Evolutionary conservation across 139 green algal genomes (phyloP), one percentile per base, ranked within the genome.

Genomic region (Chlorella sp.): DNA sequence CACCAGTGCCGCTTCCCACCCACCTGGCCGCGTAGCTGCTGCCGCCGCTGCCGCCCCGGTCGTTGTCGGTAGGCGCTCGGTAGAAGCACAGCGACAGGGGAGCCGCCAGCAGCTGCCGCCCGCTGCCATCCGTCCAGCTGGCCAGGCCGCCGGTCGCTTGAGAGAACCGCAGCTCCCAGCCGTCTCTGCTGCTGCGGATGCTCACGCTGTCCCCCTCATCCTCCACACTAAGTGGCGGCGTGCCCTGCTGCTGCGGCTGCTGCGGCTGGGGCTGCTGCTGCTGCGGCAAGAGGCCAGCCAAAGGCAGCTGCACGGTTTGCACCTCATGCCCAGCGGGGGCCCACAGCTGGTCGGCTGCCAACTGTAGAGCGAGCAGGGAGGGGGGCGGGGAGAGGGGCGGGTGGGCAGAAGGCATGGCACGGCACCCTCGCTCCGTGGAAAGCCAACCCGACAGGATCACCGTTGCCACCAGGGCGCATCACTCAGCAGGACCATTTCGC

Each of bases 11-110:
- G 11, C 72, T 41, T 26, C 54, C 43, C 5, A 30, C 72, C 73
- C 73, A 96, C 19, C 94, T 82, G 20, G 85, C 90, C 7, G 92
- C 90, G 75, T 96, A 94, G 91, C 91, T 95, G 75, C 64, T 92
- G 69, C 94, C 93, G 5, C 85, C 88, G 0, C 74, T 88, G 64
- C 95, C 95, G 56, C 95, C 95, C 0, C 90, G 82, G 91, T 98
- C 95, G 88, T 98, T 98, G 91, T 98, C 95, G 32, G 94, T 98
- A 58, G 89, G 76, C 0, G 95, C 94, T 19, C 95, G 88, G 86
- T 93, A 95, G 62, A 98, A 90, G 80, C 88, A 94, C 11, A 91
- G 89, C 22, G 44, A 19, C 28, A 94, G 30, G 11, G 80, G 68
- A 28, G 81, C 54, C 1, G 86, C 67, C 84, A 95, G 82, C 65